Base-by-base conservation (phyloP, 306 rosid species). In the Trifolium repens region DNA sequence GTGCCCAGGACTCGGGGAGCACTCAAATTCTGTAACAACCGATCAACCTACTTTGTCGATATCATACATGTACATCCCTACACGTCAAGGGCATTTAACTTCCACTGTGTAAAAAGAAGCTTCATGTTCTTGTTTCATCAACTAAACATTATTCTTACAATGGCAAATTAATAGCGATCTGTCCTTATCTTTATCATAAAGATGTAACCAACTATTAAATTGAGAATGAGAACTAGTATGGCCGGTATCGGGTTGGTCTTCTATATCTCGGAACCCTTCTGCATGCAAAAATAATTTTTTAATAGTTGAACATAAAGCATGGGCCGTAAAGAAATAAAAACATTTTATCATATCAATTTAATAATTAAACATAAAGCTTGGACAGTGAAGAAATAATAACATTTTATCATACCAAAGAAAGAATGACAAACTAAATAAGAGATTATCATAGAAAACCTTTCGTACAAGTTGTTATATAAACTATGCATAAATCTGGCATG, bases 201-300 rank as follows among this genome's bases (percentile, higher is more conserved):
- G 61, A 65, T 53, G 81, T 63, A 67, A 76, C 62, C 85, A 58
- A 69, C 89, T 70, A 81, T 72, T 75, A 68, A 79, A 59, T 27
- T 61, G 79, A 57, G 61, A 78, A 75, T 52, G 63, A 42, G 80
- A 81, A 68, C 85, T 87, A 94, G 81, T 90, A 94, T 40, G 98
- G 98, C 78, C 98, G 85, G 88, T 87, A 94, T 39, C 97, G 84
- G 58, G 87, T 89, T 7, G 98, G 97, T 82, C 97, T 85, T 84
- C 98, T 94, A 86, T 84, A 91, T 91, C 98, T 88, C 8, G 98
- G 96, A 76, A 86, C 86, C 85, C 98, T 89, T 85, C 98, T 94
- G 97, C 90, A 86, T 17, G 60, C 46, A 73, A 76, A 61, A 69
- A 19, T 39, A 9, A 74, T 67, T 74, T 13, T 67, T 74, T 26